Conservation (phyloP, 352 stramenopile genomes). For the Pythium coloratum region DNA sequence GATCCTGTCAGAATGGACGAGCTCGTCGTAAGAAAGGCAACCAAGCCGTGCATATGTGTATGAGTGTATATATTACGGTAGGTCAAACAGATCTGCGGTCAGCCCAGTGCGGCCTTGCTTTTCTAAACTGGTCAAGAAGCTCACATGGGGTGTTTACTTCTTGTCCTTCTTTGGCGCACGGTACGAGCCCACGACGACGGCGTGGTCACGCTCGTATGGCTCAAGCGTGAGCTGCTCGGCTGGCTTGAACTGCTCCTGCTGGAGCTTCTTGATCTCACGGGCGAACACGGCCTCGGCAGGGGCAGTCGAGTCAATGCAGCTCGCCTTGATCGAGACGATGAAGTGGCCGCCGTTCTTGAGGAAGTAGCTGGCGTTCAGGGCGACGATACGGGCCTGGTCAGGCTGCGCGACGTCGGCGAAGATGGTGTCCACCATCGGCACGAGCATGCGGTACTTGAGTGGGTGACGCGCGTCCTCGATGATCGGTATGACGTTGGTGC, state of each 20-base stretch:
- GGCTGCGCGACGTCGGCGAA: constrained; percentile 99
- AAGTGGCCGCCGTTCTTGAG: constrained; percentile 99
- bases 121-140: constrained; percentile 19
- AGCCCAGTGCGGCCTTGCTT: not conserved
- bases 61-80: constrained; percentile 28
- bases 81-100: constrained; percentile 14
- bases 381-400: constrained; percentile 99
- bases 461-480: constrained; percentile 98
- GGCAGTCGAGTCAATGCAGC: constrained; percentile 99
- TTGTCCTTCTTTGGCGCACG: constrained; percentile 35
- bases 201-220: constrained; percentile 99
- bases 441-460: constrained; percentile 98
- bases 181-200: constrained; percentile 98
- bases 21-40: not conserved
- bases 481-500: constrained; percentile 99
- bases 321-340: constrained; percentile 99
- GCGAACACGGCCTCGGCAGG: constrained; percentile 98
- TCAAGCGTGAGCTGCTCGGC: constrained; percentile 99
- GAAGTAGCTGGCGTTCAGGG: constrained; percentile 99
- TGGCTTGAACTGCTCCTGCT: constrained; percentile 99
- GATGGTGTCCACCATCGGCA: constrained; percentile 98
- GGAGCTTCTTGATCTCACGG: constrained; percentile 97
- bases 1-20: constrained; percentile 1
- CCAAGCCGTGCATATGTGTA: not conserved
- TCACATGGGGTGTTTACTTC: constrained; percentile 22